These are phyloP conservation scores for Canavalia gladiata DNA, from an alignment of 306 rosid species.

Conservation along the genomic window DNA sequence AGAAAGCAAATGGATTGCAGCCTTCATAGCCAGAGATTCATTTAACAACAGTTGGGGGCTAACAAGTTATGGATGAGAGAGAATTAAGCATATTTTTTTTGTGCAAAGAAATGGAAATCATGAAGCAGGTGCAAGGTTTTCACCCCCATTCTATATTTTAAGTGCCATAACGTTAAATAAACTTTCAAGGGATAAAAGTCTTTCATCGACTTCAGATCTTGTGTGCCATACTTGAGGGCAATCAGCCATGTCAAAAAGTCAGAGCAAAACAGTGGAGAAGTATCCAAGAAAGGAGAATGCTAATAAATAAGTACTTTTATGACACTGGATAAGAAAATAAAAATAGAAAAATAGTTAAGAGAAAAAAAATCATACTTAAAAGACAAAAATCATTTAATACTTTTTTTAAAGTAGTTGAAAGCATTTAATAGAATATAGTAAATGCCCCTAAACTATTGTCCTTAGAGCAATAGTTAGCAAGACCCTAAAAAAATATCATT, in stretches of 20 bases:
- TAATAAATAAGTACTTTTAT: neutral
- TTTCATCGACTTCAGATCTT: neutral
- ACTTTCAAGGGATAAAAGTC: neutral
- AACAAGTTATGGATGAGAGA: neutral
- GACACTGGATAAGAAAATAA: neutral
- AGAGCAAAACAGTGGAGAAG: conserved; percentile 22
- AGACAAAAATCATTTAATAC: neutral
- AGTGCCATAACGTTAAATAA: neutral
- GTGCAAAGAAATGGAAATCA: conserved; percentile 31
- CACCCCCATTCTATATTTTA: neutral
- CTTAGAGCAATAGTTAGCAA: neutral
- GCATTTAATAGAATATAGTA: neutral
- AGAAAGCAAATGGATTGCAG: conserved; percentile 19
- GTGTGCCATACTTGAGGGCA: neutral
- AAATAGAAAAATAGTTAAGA: neutral
- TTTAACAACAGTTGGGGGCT: neutral
- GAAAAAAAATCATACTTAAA: neutral
- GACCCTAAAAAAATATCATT: conserved; percentile 3
- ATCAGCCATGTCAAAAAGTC: neutral
- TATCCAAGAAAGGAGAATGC: neutral
- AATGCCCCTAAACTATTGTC: neutral
- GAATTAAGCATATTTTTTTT: conserved; percentile 16
- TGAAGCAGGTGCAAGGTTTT: conserved; percentile 1
- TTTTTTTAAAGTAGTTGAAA: neutral
- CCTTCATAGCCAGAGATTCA: neutral